Base-by-base conservation (phyloP, 805 yeast genomes). In the Cephaloascus albidus region DNA sequence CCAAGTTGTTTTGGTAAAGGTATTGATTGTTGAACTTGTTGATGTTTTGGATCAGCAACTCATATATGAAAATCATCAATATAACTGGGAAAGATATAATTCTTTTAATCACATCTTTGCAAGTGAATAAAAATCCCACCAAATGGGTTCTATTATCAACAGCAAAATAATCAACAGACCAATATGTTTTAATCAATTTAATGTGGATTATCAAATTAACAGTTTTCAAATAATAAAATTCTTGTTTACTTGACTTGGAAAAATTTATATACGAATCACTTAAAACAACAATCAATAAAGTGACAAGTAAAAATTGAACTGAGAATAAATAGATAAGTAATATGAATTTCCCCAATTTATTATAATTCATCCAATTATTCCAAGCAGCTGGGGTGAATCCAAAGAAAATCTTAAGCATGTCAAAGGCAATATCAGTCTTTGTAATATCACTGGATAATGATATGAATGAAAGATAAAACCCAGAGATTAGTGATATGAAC, bases 371-470 rank as follows among this genome's bases (percentile, higher is more conserved):
- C 80, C 80, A 74, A 39, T 68, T 70, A 36, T 63, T 61, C 81
- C 81, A 75, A 3, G 75, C 79, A 0, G 78, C 72, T 0, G 81
- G 80, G 2, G 81, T 75, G 50, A 70, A 75, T 1, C 81, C 81
- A 49, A 74, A 74, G 43, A 75, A 63, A 3, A 75, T 59, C 50
- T 72, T 71, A 35, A 74, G 52, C 61, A 74, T 61, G 42, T 70
- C 75, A 48, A 67, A 74, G 12, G 76, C 70, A 18, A 75, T 74
- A 28, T 67, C 61, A 31, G 57, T 52, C 16, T 70, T 56, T 38
- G 65, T 57, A 30, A 63, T 51, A 38, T 67, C 67, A 3, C 74
- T 73, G 45, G 63, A 64, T 33, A 73, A 58, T 36, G 72, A 62
- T 6, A 75, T 65, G 43, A 75, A 70, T 30, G 76, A 70, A 18